phyloP scores from a whole-genome alignment of 192 early-diverging fungal species.

The Spizellomyces punctatus region DNA sequence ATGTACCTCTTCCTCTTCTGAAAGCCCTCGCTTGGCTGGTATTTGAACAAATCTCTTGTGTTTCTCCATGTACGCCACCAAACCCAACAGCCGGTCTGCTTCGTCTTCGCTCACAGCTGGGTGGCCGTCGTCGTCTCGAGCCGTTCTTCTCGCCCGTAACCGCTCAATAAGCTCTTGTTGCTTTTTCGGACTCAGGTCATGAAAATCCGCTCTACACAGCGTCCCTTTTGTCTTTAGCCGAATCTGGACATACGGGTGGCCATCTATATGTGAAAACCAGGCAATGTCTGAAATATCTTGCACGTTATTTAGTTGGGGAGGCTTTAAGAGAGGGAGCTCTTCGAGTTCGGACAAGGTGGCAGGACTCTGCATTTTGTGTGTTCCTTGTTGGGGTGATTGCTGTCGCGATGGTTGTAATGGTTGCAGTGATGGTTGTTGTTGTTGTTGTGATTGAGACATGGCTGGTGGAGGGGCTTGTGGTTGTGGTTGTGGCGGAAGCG shows the following conservation, averaged over 20 bases:
- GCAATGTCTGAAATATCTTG: slow-evolving; percentile 23
- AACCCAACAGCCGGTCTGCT: background rate
- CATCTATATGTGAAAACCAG: slow-evolving; percentile 16
- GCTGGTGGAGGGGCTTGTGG: too few species aligned
- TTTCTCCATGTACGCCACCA: slow-evolving; percentile 19
- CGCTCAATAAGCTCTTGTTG: slow-evolving; percentile 26
- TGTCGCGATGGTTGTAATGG: too few species aligned
- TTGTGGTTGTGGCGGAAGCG: too few species aligned
- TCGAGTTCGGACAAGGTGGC: slow-evolving; percentile 7
- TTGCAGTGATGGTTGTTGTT: too few species aligned
- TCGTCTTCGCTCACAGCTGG: background rate
- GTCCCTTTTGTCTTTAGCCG: slow-evolving; percentile 29
- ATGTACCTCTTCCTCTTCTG: background rate
- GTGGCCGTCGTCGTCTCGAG: background rate
- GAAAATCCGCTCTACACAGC: slow-evolving; percentile 19
- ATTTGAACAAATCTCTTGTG: slow-evolving; percentile 4
- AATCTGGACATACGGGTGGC: slow-evolving; percentile 24
- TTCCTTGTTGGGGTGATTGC: too few species aligned
- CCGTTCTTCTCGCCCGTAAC: background rate
- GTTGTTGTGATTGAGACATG: too few species aligned
- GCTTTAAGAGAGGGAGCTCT: slow-evolving; percentile 19
- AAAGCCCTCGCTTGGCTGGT: background rate
- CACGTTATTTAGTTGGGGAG: slow-evolving; percentile 29
- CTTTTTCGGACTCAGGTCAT: slow-evolving; percentile 24
- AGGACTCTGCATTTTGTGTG: too few species aligned